phyloP scores from a whole-genome alignment of 169 alveolate species.

The Cryptosporidium sp. region DNA sequence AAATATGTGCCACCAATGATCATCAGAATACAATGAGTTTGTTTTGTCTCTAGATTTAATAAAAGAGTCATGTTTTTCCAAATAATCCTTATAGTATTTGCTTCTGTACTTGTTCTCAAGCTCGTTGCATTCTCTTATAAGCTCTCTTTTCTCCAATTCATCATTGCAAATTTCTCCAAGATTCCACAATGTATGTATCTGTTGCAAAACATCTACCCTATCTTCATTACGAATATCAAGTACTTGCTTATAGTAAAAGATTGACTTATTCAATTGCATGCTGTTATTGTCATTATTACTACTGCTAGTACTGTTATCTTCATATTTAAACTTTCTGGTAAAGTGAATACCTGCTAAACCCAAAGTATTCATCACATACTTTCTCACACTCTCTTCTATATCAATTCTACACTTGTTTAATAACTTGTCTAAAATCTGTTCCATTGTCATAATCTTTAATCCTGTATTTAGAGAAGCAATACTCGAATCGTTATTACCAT shows the following conservation, averaged over 20 bases:
- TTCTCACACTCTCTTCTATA: conserved; percentile 62
- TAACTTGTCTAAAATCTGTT: conserved; percentile 47
- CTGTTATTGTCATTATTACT: too few species aligned
- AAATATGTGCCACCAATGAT: conserved; percentile 58
- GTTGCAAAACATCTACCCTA: conserved; percentile 50
- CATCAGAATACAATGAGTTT: background rate
- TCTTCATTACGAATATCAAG: conserved; percentile 64
- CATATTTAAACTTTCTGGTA: background rate
- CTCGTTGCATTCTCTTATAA: conserved; percentile 6
- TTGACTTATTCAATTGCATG: background rate
- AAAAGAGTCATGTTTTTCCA: conserved; percentile 23
- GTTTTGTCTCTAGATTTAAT: conserved; percentile 29
- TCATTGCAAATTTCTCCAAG: background rate
- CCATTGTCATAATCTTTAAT: conserved; percentile 68
- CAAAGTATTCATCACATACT: conserved; percentile 68
- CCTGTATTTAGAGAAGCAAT: conserved; percentile 45
- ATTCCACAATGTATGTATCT: conserved; percentile 70
- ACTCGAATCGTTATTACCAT: background rate
- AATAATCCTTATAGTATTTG: conserved; percentile 4
- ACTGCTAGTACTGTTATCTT: background rate
- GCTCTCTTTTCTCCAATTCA: background rate
- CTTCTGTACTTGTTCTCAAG: conserved; percentile 20
- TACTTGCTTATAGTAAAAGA: conserved; percentile 38
- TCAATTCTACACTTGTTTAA: conserved; percentile 72
- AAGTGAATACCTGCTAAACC: conserved; percentile 50